Base-by-base conservation (phyloP, 2,329 filamentous ascomycete species). In the Chaetomiaceae sp. region DNA sequence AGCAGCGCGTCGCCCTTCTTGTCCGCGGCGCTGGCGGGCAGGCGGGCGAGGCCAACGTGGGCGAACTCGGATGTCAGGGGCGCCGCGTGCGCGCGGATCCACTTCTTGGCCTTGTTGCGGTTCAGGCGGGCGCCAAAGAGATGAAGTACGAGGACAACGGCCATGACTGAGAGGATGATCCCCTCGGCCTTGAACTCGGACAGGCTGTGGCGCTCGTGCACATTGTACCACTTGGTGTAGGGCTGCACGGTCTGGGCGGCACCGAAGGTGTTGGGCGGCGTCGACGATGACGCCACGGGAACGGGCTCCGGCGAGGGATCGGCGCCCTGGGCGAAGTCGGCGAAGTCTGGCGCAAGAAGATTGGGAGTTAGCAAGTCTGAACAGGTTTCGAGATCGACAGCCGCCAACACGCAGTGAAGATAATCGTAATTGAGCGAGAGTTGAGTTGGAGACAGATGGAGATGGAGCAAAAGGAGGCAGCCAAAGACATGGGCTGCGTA, bases 161-260 rank as follows among this genome's bases (percentile, higher is more conserved):
- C 65, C 60, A 96, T 81, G 63, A 90, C 76, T 30, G 81, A 79
- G 54, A 96, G 73, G 62, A 99, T 87, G 67, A 90, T 73, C 53
- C 87, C 86, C 73, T 99, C 93, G 63, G 85, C 79, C 71, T 83
- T 83, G 78, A 99, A 99, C 68, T 99, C 93, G 64, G 77, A 78
- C 54, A 85, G 73, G 21, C 83, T 83, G 63, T 91, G 84, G 64
- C 93, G 89, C 79, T 97, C 91, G 79, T 95, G 93, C 55, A 97
- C 76, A 50, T 90, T 89, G 74, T 97, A 99, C 93, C 93, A 99
- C 75, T 89, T 89, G 45, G 90, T 96, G 70, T 86, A 96, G 13
- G 88, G 87, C 21, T 76, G 73, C 38, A 67, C 70, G 39, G 76
- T 75, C 41, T 71, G 68, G 43, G 70, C 68, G 37, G 70, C 69